Conservation (phyloP, 2,329 filamentous ascomycete species). For the Albifimbria verrucaria region DNA sequence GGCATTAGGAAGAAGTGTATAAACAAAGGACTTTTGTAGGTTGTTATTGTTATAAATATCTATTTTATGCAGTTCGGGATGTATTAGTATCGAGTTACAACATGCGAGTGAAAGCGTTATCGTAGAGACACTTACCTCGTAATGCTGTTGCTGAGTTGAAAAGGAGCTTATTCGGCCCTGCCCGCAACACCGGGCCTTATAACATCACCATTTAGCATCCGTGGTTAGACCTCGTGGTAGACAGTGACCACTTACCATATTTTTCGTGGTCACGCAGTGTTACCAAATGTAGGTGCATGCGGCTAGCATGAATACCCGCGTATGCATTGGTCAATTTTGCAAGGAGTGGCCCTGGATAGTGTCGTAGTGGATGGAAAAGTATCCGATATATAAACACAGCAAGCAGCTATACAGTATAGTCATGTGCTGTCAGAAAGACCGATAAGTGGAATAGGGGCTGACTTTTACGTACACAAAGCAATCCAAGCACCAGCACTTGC, state of each 20-base stretch:
- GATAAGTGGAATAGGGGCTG: too few relatives aligned
- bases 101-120: too few relatives aligned
- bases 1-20: conserved; percentile 4
- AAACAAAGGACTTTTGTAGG: conserved; percentile 3
- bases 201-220: too few relatives aligned
- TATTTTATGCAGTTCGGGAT: too few relatives aligned
- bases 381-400: too few relatives aligned
- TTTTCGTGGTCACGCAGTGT: conserved; percentile 4
- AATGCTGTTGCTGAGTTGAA: conserved; percentile 11
- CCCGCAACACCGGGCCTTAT: conserved; percentile 6
- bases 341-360: conserved; percentile 4
- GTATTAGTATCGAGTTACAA: too few relatives aligned
- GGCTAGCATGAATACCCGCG: conserved; percentile 4
- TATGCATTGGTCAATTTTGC: conserved; percentile 7
- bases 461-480: too few relatives aligned
- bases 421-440: too few relatives aligned
- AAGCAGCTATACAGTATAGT: too few relatives aligned
- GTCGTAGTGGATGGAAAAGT: not conserved
- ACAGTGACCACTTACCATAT: too few relatives aligned
- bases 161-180: conserved; percentile 8
- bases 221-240: too few relatives aligned
- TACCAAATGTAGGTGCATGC: conserved; percentile 3
- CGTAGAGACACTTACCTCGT: conserved; percentile 9
- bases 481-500: too few relatives aligned
- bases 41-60: conserved; percentile 11